Base-by-base conservation (phyloP, 306 rosid species). In the Trifolium dubium region DNA sequence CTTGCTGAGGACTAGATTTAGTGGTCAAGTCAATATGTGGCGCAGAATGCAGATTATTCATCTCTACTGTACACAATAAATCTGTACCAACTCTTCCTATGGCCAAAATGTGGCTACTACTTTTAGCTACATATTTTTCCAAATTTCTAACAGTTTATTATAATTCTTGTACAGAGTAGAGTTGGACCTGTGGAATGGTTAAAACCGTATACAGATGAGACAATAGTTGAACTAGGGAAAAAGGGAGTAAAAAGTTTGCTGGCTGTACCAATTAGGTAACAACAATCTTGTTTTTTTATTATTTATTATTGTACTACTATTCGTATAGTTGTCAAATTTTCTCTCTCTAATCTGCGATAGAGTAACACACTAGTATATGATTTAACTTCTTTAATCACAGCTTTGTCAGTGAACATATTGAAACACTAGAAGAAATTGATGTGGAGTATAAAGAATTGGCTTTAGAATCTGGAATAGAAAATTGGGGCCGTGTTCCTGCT, bases 171-270 rank as follows among this genome's bases (percentile, higher is more conserved):
- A 70, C 97, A 94, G 99, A 94, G 97, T 83, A 87, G 98, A 84
- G 98, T 94, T 77, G 98, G 98, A 68, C 98, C 98, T 4, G 98
- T 94, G 77, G 98, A 94, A 82, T 94, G 98, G 98, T 81, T 94
- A 79, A 94, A 88, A 79, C 98, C 98, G n/a, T 94, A 94, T 59
- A 94, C 98, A 3, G 99, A 94, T 62, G 97, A 92, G 70, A 94
- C 99, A 60, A 89, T 92, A 80, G 58, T 94, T 85, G 99, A 94
- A 77, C 97, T 94, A 47, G 99, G 99, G 64, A 80, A 87, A 83
- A 89, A 74, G 79, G 98, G 98, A 54, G 85, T 94, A 66, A 94
- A 87, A 75, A 85, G 92, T 70, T 77, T 94, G 84, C 85, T 94
- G 78, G 98, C 98, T 73, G 98, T 94, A 73, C 98, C 98, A 40